Conservation (phyloP, 2,329 filamentous ascomycete species). For the Venturia nashicola region DNA sequence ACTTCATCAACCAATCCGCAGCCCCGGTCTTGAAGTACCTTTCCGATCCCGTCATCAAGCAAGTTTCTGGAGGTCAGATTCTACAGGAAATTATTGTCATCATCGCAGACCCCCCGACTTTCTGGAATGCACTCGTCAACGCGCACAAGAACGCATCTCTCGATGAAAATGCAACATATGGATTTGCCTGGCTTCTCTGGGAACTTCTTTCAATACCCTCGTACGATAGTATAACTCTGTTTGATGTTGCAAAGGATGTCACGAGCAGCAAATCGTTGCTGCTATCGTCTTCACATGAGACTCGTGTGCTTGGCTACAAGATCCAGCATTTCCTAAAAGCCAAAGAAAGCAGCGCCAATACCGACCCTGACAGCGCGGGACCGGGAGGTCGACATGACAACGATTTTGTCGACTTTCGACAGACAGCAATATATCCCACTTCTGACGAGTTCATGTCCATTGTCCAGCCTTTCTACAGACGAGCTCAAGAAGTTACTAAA, state of each 20-base stretch:
- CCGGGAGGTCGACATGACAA: slow-evolving; percentile 66
- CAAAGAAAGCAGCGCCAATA: slow-evolving; percentile 11
- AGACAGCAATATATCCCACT: slow-evolving; percentile 54
- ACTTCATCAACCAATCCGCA: slow-evolving; percentile 32
- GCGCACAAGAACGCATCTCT: slow-evolving; percentile 18
- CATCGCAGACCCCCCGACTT: slow-evolving; percentile 39
- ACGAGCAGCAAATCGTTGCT: slow-evolving; percentile 15
- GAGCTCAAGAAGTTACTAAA: slow-evolving; percentile 37
- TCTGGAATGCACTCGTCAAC: slow-evolving; percentile 40
- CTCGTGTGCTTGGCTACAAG: slow-evolving; percentile 27
- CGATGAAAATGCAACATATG: slow-evolving; percentile 15
- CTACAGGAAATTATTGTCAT: slow-evolving; percentile 33
- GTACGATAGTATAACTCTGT: slow-evolving; percentile 15
- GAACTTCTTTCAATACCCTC: slow-evolving; percentile 33
- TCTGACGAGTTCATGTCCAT: slow-evolving; percentile 48
- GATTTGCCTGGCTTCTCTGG: slow-evolving; percentile 28
- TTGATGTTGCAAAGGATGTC: slow-evolving; percentile 12
- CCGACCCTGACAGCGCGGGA: slow-evolving; percentile 9
- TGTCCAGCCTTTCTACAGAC: slow-evolving; percentile 43
- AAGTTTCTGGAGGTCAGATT: slow-evolving; percentile 38
- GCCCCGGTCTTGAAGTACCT: slow-evolving; percentile 25
- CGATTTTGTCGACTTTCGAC: slow-evolving; percentile 48
- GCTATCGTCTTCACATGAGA: slow-evolving; percentile 16
- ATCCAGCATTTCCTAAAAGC: slow-evolving; percentile 28
- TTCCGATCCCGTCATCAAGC: slow-evolving; percentile 32